Percentiles rank a stretch among this genome's conserved stretches.
phyloP scores from a whole-genome alignment of 495 filamentous ascomycete species.

The Schizothecium vesticola region DNA sequence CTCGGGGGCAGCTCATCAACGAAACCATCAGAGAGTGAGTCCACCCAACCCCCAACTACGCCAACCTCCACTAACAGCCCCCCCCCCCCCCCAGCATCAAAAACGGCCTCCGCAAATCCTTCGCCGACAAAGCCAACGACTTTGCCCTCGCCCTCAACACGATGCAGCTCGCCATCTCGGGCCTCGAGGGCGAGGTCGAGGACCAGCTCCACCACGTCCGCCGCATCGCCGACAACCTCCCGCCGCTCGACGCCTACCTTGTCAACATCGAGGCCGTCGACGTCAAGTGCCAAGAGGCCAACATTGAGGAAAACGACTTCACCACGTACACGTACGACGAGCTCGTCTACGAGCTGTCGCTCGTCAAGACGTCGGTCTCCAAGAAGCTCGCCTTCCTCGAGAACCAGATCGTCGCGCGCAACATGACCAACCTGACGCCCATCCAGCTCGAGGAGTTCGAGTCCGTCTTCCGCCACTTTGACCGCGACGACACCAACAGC shows the following conservation, averaged over 20 bases:
- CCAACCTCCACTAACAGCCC: neutral
- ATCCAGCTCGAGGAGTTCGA: slow-evolving; percentile 99
- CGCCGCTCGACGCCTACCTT: slow-evolving; percentile 83
- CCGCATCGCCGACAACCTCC: slow-evolving; percentile 70
- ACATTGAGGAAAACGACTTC: slow-evolving; percentile 98
- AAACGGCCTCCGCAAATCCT: slow-evolving; percentile 81
- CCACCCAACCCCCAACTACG: slow-evolving; percentile 5
- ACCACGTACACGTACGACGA: slow-evolving; percentile 98
- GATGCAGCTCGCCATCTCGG: slow-evolving; percentile 85
- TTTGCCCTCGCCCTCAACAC: slow-evolving; percentile 93
- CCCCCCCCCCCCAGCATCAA: slow-evolving; percentile 85
- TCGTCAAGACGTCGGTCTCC: slow-evolving; percentile 83
- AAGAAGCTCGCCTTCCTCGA: slow-evolving; percentile 96
- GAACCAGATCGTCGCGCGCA: slow-evolving; percentile 91
- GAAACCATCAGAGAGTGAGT: slow-evolving; percentile 89
- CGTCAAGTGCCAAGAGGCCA: slow-evolving; percentile 86
- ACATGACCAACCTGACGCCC: slow-evolving; percentile 97
- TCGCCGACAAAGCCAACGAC: slow-evolving; percentile 95
- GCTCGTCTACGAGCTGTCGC: slow-evolving; percentile 83
- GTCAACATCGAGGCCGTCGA: slow-evolving; percentile 76
- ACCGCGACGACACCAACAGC: slow-evolving; percentile 84
- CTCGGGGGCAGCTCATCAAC: slow-evolving; percentile 87
- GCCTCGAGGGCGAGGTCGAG: slow-evolving; percentile 90
- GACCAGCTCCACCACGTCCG: slow-evolving; percentile 85
- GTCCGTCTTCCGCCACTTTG: slow-evolving; percentile 94